Percentiles rank a stretch among this genome's conserved stretches.
phyloP scores from a whole-genome alignment of 495 filamentous ascomycete species.

The Hypoxylon fragiforme region DNA sequence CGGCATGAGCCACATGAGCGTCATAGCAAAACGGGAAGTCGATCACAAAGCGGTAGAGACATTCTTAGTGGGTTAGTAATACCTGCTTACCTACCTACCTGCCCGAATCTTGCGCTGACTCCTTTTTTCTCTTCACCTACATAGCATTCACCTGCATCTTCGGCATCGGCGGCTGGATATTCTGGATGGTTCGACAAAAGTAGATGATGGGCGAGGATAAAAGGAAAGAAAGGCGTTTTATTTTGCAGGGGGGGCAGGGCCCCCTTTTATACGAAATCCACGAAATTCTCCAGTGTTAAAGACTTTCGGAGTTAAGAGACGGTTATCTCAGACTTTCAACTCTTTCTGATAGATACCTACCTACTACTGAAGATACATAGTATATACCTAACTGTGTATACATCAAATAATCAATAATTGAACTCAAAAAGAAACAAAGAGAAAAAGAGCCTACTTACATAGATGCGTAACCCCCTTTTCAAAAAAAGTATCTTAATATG shows the following conservation, averaged over 20 bases:
- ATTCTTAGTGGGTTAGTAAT: constrained; percentile 26
- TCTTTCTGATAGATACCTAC: too few species aligned
- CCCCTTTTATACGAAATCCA: neutral
- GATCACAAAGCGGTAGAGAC: constrained; percentile 31
- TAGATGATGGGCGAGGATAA: constrained; percentile 4
- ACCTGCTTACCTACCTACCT: too few species aligned
- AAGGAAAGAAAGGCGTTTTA: neutral
- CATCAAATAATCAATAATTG: too few species aligned
- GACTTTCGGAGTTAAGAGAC: too few species aligned
- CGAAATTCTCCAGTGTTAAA: neutral
- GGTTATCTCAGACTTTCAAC: too few species aligned
- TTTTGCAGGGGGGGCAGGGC: neutral
- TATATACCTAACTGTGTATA: too few species aligned
- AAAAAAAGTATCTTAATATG: too few species aligned
- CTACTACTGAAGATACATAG: too few species aligned
- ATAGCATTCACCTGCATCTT: constrained; percentile 29
- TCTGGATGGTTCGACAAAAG: constrained; percentile 33
- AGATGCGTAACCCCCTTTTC: too few species aligned
- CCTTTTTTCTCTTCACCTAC: neutral
- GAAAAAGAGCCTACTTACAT: too few species aligned
- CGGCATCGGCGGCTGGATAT: constrained; percentile 33
- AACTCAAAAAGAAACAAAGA: too few species aligned
- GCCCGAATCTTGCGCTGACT: neutral
- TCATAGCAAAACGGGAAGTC: constrained; percentile 27
- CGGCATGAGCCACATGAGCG: constrained; percentile 24